A percentile compares a stretch with the other conserved stretches of the same genome.
phyloP scores from a whole-genome alignment of 495 filamentous ascomycete genomes.

The Neurospora cerealis region DNA sequence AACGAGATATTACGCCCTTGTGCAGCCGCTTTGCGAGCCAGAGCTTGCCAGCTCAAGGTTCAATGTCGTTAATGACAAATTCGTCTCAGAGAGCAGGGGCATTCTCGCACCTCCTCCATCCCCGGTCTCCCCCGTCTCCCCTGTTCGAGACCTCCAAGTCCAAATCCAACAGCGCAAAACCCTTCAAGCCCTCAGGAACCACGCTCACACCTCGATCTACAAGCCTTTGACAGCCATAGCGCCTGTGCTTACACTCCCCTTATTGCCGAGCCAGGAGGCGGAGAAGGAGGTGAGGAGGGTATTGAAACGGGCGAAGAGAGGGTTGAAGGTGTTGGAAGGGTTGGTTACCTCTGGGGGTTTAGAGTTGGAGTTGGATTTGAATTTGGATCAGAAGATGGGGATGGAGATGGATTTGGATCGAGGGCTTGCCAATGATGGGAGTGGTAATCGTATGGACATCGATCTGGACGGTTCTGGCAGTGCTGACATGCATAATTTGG shows the following conservation, averaged over 20 bases:
- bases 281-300: neutral
- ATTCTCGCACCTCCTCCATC: neutral
- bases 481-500: neutral
- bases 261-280: neutral
- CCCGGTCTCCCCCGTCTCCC: neutral
- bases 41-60: neutral
- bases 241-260: neutral
- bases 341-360: neutral
- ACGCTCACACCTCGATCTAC: neutral
- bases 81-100: neutral
- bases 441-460: neutral
- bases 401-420: neutral
- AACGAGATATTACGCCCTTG: neutral
- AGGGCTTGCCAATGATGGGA: neutral
- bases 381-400: neutral
- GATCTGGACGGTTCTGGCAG: neutral
- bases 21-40: neutral
- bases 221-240: neutral
- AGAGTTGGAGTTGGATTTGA: neutral
- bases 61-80: neutral
- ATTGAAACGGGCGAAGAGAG: neutral
- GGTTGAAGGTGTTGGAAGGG: neutral
- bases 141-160: neutral
- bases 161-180: neutral
- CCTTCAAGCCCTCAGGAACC: neutral